Conservation (phyloP, 2,329 filamentous ascomycete species). For the Calycina marina region DNA sequence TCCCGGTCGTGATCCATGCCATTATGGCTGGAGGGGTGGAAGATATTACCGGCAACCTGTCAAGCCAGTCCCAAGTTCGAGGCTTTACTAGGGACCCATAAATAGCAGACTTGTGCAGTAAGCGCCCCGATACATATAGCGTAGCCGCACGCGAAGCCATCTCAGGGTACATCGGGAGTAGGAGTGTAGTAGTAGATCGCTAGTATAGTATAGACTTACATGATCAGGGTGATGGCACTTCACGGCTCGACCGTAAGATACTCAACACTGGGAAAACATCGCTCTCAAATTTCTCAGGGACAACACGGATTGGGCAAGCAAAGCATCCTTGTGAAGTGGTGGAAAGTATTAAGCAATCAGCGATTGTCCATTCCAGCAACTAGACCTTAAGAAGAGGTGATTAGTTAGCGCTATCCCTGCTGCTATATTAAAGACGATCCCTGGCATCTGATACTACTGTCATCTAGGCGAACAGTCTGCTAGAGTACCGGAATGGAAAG, state of each 20-base stretch:
- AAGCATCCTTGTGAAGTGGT: background rate
- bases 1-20: background rate
- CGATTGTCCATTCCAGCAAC: background rate
- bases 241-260: no score
- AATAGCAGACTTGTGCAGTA: background rate
- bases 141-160: background rate
- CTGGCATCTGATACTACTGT: no score
- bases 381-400: no score
- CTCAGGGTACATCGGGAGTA: background rate
- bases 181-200: background rate
- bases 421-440: no score
- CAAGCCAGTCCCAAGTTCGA: background rate
- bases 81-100: background rate
- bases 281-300: background rate
- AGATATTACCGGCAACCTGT: background rate
- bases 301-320: background rate
- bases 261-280: no score
- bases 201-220: background rate
- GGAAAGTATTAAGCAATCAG: background rate
- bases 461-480: no score
- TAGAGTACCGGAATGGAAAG: no score
- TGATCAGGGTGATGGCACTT: no score
- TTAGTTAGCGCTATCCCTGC: no score
- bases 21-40: slow-evolving; percentile 1
- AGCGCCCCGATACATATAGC: background rate